Base-by-base conservation (phyloP, 139 green algal genomes). In the Chlorella sp. region DNA sequence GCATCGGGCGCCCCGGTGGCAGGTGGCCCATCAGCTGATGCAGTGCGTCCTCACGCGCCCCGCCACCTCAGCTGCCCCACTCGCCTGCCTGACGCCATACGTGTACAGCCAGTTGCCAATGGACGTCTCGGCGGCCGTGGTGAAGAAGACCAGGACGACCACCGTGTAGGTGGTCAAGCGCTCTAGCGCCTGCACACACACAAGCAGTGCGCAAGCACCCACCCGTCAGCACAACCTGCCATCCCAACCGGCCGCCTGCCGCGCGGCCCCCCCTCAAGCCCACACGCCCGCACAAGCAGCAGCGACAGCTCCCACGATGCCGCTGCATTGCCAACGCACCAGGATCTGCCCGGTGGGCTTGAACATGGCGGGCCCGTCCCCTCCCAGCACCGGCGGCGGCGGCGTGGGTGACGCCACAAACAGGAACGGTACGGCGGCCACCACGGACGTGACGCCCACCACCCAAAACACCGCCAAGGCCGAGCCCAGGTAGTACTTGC, bases 31-130 rank as follows among this genome's bases (percentile, higher is more conserved):
- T n/a, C n/a, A n/a, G n/a, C n/a, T n/a, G n/a, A n/a, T n/a, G n/a
- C n/a, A n/a, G n/a, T n/a, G n/a, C n/a, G n/a, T n/a, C n/a, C n/a
- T n/a, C n/a, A n/a, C n/a, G n/a, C n/a, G n/a, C n/a, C n/a, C n/a
- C n/a, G n/a, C n/a, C n/a, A n/a, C n/a, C n/a, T n/a, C n/a, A n/a
- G n/a, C n/a, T n/a, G 10, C 42, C 42, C 42, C 42, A 67, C 62
- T 10, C 62, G 35, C 62, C 64, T 51, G 32, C 20, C 64, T 27
- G 5, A 70, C 64, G 20, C 32, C 64, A 32, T 73, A 84, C 5
- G 74, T 84, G 74, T 74, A 77, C 2, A 84, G 14, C 79, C 79
- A 84, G 71, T 84, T 84, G 36, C 79, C 79, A 30, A 85, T 73
- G 14, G 79, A 70, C 3, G 79, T 85, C 71, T 85, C 79, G 1